A percentile compares a stretch with the other conserved stretches of the same genome.
phyloP scores from a whole-genome alignment of 2,329 filamentous ascomycete genomes.

The Sporothrix brasiliensis region DNA sequence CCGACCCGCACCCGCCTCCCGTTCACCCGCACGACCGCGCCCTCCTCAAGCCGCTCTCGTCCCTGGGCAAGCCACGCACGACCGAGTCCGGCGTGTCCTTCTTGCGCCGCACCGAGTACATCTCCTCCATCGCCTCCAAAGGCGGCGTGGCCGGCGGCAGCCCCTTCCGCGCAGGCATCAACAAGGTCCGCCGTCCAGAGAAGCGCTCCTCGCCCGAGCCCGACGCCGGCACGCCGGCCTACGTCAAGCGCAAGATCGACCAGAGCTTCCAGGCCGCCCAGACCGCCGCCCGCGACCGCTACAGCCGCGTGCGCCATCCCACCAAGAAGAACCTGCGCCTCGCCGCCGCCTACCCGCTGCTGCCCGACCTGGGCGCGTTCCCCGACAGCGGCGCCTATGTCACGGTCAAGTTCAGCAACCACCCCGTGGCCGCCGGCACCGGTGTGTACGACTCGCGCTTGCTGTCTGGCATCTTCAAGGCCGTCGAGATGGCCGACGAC shows the following conservation, averaged over 20 bases:
- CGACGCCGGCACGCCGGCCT: constrained; percentile 64
- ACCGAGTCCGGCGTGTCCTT: constrained; percentile 83
- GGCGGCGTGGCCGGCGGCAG: constrained; percentile 36
- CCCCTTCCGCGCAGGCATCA: constrained; percentile 28
- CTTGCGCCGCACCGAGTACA: constrained; percentile 94
- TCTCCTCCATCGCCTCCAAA: constrained; percentile 64
- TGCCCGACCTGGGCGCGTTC: constrained; percentile 70
- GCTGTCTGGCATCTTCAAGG: constrained; percentile 63
- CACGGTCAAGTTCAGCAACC: constrained; percentile 68
- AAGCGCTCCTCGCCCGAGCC: constrained; percentile 45
- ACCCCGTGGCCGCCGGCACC: constrained; percentile 58
- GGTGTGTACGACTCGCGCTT: constrained; percentile 63
- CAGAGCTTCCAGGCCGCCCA: constrained; percentile 61
- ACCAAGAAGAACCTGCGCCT: constrained; percentile 61
- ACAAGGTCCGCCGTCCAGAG: constrained; percentile 45
- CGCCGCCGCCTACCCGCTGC: constrained; percentile 61
- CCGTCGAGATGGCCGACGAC: constrained; percentile 58
- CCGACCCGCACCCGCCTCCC: constrained; percentile 68
- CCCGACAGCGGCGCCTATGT: constrained; percentile 71
- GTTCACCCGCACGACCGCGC: constrained; percentile 82
- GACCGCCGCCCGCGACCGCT: constrained; percentile 59
- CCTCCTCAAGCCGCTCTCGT: constrained; percentile 79
- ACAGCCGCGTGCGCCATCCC: constrained; percentile 59
- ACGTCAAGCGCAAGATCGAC: constrained; percentile 69
- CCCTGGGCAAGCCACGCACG: constrained; percentile 80